These are phyloP conservation scores for Mucor piriformis DNA, from an alignment of 371 early-diverging fungal genomes.

Conservation along the genomic window DNA sequence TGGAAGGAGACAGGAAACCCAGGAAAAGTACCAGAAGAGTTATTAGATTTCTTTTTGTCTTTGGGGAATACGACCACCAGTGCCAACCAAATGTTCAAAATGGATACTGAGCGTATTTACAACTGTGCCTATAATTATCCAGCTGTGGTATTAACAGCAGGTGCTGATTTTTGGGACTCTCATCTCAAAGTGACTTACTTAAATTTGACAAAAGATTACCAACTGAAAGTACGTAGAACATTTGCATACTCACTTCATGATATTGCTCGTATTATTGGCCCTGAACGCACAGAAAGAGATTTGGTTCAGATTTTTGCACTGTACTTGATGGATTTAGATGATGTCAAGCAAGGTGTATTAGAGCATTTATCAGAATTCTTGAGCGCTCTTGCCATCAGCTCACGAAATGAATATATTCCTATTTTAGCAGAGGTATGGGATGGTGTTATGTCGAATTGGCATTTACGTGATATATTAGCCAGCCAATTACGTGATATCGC, in stretches of 20 bases:
- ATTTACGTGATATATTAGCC: slow-evolving; percentile 47
- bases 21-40: slow-evolving; percentile 31
- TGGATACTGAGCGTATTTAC: slow-evolving; percentile 45
- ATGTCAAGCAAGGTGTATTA: slow-evolving; percentile 54
- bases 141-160: slow-evolving; percentile 56
- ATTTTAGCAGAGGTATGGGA: slow-evolving; percentile 51
- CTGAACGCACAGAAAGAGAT: slow-evolving; percentile 55
- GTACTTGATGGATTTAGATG: slow-evolving; percentile 54
- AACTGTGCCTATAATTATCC: slow-evolving; percentile 60
- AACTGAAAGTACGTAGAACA: slow-evolving; percentile 49
- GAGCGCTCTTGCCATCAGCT: slow-evolving; percentile 36
- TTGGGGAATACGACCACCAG: slow-evolving; percentile 34
- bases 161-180: slow-evolving; percentile 43
- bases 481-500: slow-evolving; percentile 42
- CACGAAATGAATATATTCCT: slow-evolving; percentile 45
- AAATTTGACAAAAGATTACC: slow-evolving; percentile 41
- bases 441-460: slow-evolving; percentile 52
- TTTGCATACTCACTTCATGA: slow-evolving; percentile 58
- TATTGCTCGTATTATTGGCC: slow-evolving; percentile 53
- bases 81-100: slow-evolving; percentile 34
- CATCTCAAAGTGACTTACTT: slow-evolving; percentile 42
- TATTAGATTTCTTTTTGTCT: slow-evolving; percentile 46
- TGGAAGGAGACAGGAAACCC: slow-evolving; percentile 37
- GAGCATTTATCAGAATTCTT: slow-evolving; percentile 54
- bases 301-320: slow-evolving; percentile 53